Percentiles rank a stretch among this genome's conserved stretches.
Conservation (phyloP, 129 eudicot genomes). For the Tagetes erecta region DNA sequence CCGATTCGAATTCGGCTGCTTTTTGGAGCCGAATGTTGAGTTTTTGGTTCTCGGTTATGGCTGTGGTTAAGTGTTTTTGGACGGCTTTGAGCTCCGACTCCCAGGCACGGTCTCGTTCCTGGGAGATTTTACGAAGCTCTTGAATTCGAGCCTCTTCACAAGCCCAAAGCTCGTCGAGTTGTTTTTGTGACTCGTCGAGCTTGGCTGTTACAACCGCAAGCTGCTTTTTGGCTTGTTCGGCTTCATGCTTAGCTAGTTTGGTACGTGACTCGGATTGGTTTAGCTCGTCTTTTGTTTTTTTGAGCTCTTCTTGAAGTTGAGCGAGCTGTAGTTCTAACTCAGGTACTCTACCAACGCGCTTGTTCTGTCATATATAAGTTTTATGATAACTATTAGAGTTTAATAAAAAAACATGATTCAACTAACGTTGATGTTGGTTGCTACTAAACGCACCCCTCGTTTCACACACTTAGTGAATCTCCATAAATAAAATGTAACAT, state of each 20-base stretch:
- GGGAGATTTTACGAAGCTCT: constrained; percentile 80
- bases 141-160: constrained; percentile 68
- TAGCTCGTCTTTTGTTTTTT: constrained; percentile 63
- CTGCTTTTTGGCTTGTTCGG: constrained; percentile 77
- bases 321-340: constrained; percentile 65
- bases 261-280: constrained; percentile 52
- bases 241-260: constrained; percentile 60
- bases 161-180: constrained; percentile 67
- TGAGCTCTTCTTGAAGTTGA: constrained; percentile 73
- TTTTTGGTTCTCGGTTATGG: constrained; percentile 66
- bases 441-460: too few relatives aligned
- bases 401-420: too few relatives aligned
- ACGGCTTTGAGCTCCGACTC: constrained; percentile 82
- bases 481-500: too few relatives aligned
- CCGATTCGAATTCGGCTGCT: constrained; percentile 52
- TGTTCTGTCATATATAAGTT: constrained; percentile 42
- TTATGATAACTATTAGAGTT: too few relatives aligned
- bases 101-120: constrained; percentile 92
- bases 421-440: too few relatives aligned
- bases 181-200: constrained; percentile 66
- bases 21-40: constrained; percentile 62
- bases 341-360: constrained; percentile 44
- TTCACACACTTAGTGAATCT: too few relatives aligned
- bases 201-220: constrained; percentile 50
- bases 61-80: constrained; percentile 74